These are phyloP conservation scores for Eimeria acervulina DNA, from an alignment of 169 alveolate species.

Conservation along the genomic window DNA sequence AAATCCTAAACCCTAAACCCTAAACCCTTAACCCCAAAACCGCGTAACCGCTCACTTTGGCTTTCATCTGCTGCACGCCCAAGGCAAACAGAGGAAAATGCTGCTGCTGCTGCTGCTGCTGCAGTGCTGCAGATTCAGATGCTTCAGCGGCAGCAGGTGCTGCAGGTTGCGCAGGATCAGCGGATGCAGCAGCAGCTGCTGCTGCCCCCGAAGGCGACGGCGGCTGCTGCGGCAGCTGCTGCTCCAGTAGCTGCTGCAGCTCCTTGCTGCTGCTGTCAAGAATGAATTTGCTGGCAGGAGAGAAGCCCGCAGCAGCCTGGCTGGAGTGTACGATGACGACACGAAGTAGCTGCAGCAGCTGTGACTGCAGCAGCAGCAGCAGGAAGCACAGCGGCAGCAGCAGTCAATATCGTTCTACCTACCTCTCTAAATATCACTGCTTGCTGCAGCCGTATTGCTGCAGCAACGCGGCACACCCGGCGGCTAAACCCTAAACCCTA, in stretches of 20 bases:
- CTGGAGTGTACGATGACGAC: constrained; percentile 73
- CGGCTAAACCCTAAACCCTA: constrained; percentile 34
- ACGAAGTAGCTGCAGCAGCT: constrained; percentile 73
- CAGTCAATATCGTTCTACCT: background rate
- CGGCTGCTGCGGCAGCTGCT: too few relatives aligned
- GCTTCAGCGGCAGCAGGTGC: constrained; percentile 40
- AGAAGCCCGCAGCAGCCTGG: constrained; percentile 23
- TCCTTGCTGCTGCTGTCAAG: constrained; percentile 37
- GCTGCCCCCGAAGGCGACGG: constrained; percentile 17
- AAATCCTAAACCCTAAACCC: background rate
- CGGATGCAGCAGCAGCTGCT: constrained; percentile 62
- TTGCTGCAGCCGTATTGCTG: background rate
- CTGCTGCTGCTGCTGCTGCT: constrained; percentile 53
- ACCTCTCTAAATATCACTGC: background rate
- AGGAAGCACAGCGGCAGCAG: constrained; percentile 24
- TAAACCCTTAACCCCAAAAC: background rate
- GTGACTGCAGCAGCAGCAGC: constrained; percentile 68
- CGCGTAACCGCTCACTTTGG: background rate
- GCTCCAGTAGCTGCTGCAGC: constrained; percentile 1
- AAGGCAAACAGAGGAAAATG: constrained; percentile 35
- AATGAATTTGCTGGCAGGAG: constrained; percentile 41
- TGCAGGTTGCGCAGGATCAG: constrained; percentile 4
- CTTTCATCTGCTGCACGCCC: constrained; percentile 40
- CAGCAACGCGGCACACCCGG: background rate
- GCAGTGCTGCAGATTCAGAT: background rate